Conservation (phyloP, 1,284 basidiomycete species). For the Cryptococcus hybrid region DNA sequence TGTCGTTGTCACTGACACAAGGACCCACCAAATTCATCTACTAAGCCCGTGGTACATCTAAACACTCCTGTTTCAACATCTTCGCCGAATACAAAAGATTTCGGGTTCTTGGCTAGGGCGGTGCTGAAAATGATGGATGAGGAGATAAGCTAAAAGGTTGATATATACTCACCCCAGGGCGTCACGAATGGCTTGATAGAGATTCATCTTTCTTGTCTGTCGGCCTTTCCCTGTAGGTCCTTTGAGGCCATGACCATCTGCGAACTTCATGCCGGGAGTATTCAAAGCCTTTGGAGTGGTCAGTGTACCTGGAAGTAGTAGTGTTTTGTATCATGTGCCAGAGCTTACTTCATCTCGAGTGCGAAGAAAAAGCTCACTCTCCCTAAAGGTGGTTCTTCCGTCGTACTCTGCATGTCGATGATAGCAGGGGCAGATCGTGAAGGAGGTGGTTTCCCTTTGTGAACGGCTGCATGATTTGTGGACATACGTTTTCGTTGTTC, state of each 20-base stretch:
- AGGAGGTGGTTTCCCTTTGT: neutral
- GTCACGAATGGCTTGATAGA: constrained; percentile 85
- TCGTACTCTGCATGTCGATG: neutral
- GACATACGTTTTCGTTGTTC: no score
- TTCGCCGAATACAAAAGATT: constrained; percentile 85
- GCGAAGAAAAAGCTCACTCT: constrained; percentile 28
- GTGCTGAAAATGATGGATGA: constrained; percentile 55
- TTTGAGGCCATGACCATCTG: constrained; percentile 59
- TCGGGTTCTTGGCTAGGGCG: constrained; percentile 78
- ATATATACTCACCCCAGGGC: constrained; percentile 64
- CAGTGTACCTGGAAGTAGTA: neutral
- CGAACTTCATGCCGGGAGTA: constrained; percentile 68
- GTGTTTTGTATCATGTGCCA: neutral
- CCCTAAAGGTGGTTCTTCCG: constrained; percentile 34
- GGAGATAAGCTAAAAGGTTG: neutral
- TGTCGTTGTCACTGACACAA: neutral
- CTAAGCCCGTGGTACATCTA: constrained; percentile 70
- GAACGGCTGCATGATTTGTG: no score
- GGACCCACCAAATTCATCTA: constrained; percentile 79
- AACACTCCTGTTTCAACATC: constrained; percentile 94
- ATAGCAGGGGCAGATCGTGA: constrained; percentile 5
- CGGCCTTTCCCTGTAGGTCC: constrained; percentile 63
- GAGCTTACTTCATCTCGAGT: constrained; percentile 26
- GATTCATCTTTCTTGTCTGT: constrained; percentile 86
- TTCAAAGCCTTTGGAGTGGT: constrained; percentile 56